Conservation (phyloP, 2,329 filamentous ascomycete species). For the Arthrocladium fulminans region DNA sequence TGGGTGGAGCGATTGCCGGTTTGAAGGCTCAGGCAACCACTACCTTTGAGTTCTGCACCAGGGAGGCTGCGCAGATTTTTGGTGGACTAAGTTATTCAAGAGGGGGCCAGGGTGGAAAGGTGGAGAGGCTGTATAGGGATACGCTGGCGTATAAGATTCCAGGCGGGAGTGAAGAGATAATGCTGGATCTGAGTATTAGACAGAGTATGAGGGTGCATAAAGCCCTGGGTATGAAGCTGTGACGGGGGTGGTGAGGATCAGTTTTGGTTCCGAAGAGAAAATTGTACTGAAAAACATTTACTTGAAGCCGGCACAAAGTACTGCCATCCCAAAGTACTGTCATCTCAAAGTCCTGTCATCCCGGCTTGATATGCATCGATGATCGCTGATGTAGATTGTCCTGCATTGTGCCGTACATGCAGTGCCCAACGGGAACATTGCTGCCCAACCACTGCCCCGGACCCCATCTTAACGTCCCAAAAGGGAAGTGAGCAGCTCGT, state of each 20-base stretch:
- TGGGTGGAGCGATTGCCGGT: slow-evolving; percentile 86
- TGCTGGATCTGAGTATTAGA: slow-evolving; percentile 91
- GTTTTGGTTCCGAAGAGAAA: neutral
- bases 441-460: neutral
- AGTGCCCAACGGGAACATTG: neutral
- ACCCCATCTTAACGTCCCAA: no score
- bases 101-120: slow-evolving; percentile 89
- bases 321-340: neutral
- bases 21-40: slow-evolving; percentile 90
- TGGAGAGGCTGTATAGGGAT: slow-evolving; percentile 89
- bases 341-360: no score
- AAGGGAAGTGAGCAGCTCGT: no score
- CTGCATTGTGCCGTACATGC: neutral
- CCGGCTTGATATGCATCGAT: no score
- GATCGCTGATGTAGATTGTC: neutral
- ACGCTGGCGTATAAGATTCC: slow-evolving; percentile 94
- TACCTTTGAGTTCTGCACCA: slow-evolving; percentile 95
- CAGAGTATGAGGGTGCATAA: slow-evolving; percentile 83
- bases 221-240: slow-evolving; percentile 92
- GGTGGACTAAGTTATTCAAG: slow-evolving; percentile 86
- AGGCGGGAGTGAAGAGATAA: slow-evolving; percentile 94
- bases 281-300: neutral
- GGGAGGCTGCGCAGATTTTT: slow-evolving; percentile 95
- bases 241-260: slow-evolving; percentile 23
- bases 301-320: neutral